Evolutionary conservation across 805 yeast species (phyloP).

Genomic region (Starmerella tilneyi): DNA sequence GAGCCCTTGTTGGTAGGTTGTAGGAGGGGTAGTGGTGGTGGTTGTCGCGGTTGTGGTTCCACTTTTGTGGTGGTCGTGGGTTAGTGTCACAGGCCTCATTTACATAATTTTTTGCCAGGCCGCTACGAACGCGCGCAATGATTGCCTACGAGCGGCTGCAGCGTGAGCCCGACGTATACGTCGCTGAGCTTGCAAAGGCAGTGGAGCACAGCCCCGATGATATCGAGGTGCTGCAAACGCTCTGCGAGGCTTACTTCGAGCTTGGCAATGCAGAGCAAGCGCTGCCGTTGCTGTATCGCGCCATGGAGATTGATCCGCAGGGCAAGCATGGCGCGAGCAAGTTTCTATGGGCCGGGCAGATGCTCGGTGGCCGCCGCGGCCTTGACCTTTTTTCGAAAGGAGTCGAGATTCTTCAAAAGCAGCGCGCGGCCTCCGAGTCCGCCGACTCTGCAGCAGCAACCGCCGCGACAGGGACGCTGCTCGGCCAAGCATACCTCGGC

Average conservation of each 20-base stretch:
- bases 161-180: conserved; percentile 42
- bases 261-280: conserved; percentile 71
- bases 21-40: neutral
- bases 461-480: too few relatives aligned
- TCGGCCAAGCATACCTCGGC: conserved; percentile 70
- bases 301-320: conserved; percentile 59
- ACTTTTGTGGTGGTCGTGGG: neutral
- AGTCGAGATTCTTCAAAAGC: conserved; percentile 40
- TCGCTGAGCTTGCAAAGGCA: conserved; percentile 36
- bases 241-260: conserved; percentile 74
- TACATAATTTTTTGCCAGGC: conserved; percentile 3
- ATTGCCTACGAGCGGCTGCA: conserved; percentile 10
- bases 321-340: conserved; percentile 66
- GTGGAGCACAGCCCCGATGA: conserved; percentile 33
- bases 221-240: conserved; percentile 33
- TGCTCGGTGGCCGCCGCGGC: conserved; percentile 75
- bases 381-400: conserved; percentile 53
- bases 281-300: conserved; percentile 46
- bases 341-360: conserved; percentile 83
- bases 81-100: too few relatives aligned
- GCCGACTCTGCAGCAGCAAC: too few relatives aligned
- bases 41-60: neutral
- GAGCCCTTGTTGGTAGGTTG: neutral
- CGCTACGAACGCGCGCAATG: conserved; percentile 1
- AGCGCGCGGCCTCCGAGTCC: conserved; percentile 26